Evolutionary conservation across 441 rosid species (phyloP).

Genomic region (Pelargonium fulgidum): DNA sequence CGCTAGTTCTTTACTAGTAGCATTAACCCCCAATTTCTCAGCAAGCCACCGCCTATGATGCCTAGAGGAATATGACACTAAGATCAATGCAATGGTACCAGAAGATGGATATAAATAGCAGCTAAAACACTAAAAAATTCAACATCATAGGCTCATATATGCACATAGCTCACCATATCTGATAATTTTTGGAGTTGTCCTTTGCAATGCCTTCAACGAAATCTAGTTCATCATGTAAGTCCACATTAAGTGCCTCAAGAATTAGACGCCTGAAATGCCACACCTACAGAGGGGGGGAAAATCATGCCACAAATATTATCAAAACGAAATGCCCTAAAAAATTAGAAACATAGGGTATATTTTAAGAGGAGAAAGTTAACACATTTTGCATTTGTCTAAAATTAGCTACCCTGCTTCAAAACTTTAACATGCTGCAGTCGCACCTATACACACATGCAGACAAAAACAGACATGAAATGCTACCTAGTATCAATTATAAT

Average conservation of each 20-base stretch:
- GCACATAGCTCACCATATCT: conserved; percentile 58
- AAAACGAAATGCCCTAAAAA: neutral
- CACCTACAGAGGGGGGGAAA: conserved; percentile 40
- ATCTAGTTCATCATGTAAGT: conserved; percentile 48
- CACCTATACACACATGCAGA: neutral
- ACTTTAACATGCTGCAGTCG: neutral
- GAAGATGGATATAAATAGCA: conserved; percentile 9
- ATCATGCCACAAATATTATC: neutral
- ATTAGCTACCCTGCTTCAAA: neutral
- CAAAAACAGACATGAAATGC: neutral
- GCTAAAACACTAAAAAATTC: conserved; percentile 12
- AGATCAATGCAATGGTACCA: conserved; percentile 1
- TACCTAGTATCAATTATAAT: neutral
- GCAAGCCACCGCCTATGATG: conserved; percentile 98
- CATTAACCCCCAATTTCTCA: conserved; percentile 67
- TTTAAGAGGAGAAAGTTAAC: neutral
- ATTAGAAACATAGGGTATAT: neutral
- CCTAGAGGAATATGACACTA: conserved; percentile 36
- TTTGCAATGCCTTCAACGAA: conserved; percentile 53
- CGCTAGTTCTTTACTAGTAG: conserved; percentile 52
- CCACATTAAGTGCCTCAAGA: conserved; percentile 46
- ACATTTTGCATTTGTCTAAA: neutral
- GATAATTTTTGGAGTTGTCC: conserved; percentile 77
- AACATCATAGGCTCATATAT: neutral
- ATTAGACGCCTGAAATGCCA: conserved; percentile 89